Percentiles rank a stretch among this genome's conserved stretches.
phyloP scores from a whole-genome alignment of 495 filamentous ascomycete species.

The Letharia lupina region DNA sequence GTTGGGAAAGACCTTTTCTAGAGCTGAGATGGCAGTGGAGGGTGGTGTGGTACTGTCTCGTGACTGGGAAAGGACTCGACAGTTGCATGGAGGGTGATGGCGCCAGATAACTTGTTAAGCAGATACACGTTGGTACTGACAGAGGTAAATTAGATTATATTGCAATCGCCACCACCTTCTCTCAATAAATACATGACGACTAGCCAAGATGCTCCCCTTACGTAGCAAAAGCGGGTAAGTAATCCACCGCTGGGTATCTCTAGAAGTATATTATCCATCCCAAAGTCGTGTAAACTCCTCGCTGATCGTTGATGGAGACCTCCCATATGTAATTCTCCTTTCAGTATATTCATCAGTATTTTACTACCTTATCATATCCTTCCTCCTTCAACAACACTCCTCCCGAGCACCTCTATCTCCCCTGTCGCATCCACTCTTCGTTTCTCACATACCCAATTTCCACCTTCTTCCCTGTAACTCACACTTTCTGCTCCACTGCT shows the following conservation, averaged over 20 bases:
- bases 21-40: too few species aligned
- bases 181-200: neutral
- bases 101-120: too few species aligned
- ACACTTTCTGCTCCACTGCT: constrained; percentile 47
- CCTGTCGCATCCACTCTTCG: constrained; percentile 43
- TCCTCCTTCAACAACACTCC: constrained; percentile 34
- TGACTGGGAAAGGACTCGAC: too few species aligned
- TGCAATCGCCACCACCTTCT: too few species aligned
- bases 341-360: neutral
- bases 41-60: too few species aligned
- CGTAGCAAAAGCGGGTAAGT: constrained; percentile 5
- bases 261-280: neutral
- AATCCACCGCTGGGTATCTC: constrained; percentile 14
- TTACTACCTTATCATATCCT: constrained; percentile 26
- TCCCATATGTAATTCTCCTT: neutral
- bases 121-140: too few species aligned
- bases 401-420: constrained; percentile 40
- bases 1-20: too few species aligned
- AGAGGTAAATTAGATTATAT: neutral
- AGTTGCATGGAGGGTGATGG: too few species aligned
- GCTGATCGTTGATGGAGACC: neutral
- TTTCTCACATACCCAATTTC: constrained; percentile 49
- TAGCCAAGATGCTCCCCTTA: neutral
- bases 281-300: neutral
- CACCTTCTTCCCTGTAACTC: constrained; percentile 46